Evolutionary conservation across 805 yeast species (phyloP).

Genomic region (Grigorovia humatica): DNA sequence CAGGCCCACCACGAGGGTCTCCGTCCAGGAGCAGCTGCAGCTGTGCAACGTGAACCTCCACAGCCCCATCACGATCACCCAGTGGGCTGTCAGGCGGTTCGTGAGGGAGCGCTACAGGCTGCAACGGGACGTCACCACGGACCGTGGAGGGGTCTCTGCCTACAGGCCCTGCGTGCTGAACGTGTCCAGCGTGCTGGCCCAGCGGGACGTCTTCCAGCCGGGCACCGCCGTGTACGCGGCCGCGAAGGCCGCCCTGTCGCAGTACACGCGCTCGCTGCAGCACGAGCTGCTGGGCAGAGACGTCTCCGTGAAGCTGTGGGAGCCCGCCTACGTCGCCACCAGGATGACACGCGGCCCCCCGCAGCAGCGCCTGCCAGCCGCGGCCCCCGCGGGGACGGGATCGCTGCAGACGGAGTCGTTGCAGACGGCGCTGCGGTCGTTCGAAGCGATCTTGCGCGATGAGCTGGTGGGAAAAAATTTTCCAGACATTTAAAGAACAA

Average conservation of each 20-base stretch:
- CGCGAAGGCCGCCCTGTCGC: slow-evolving; percentile 24
- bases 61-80: slow-evolving; percentile 19
- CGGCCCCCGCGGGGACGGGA: too few relatives aligned
- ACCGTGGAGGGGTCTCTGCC: neutral
- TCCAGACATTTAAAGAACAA: neutral
- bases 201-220: slow-evolving; percentile 8
- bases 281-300: slow-evolving; percentile 10
- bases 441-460: neutral
- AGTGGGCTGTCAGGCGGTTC: slow-evolving; percentile 16
- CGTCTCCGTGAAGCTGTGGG: neutral
- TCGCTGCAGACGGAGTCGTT: neutral
- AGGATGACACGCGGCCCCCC: slow-evolving; percentile 11
- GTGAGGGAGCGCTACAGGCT: slow-evolving; percentile 6
- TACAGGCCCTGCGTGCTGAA: slow-evolving; percentile 17
- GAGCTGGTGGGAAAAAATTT: neutral
- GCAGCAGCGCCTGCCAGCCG: slow-evolving; percentile 3
- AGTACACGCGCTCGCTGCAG: slow-evolving; percentile 16
- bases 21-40: slow-evolving; percentile 7
- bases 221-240: slow-evolving; percentile 27
- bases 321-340: neutral
- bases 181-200: slow-evolving; percentile 21
- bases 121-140: neutral
- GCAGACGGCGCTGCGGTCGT: neutral
- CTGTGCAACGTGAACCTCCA: slow-evolving; percentile 23
- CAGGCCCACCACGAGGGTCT: slow-evolving; percentile 13